Base-by-base conservation (phyloP, 176 grass and related monocot genomes). In the Poa annua region DNA sequence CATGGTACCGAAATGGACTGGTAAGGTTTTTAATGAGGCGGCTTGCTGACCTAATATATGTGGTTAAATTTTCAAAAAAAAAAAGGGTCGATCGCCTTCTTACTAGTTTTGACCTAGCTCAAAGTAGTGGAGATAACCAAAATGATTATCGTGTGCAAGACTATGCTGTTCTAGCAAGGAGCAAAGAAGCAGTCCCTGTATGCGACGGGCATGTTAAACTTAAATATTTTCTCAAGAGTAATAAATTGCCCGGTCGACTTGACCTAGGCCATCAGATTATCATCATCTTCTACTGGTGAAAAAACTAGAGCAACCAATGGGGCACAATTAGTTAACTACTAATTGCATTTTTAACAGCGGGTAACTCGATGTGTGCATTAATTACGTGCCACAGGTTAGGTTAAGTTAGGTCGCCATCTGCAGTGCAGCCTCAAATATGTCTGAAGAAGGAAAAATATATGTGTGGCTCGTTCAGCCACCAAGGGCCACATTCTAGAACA, bases 401-500 rank as follows among this genome's bases (percentile, higher is more conserved):
- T 66, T 66, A 36, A 32, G 64, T 35, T 65, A 71, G 72, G 51
- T 75, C 78, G 55, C 48, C 24, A 56, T 68, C 60, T 75, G 13
- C 24, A 57, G 7, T 75, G 6, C 19, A 22, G 15, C 24, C 24
- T 81, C 71, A 49, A 26, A 17, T 11, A 36, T 35, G 41, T 16
- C 36, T 22, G 49, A 17, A 14, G 49, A 51, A 51, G 49, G 52
- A 76, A 55, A 25, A 14, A 39, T 65, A 33, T 11, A 70, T 50
- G 32, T 9, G 32, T 1, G 38, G 22, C 62, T 74, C 50, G 1
- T 83, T 69, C 39, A 80, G 5, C 78, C 24, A 52, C 15, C 42
- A 83, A 53, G 11, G 53, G 74, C n/a, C 73, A 83, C 25, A n/a
- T 77, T 61, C 39, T 71, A 77, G 4, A 60, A 35, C 38, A 21